Conservation (phyloP, 2,329 filamentous ascomycete genomes). For the Iodosphaeria phyllophila region DNA sequence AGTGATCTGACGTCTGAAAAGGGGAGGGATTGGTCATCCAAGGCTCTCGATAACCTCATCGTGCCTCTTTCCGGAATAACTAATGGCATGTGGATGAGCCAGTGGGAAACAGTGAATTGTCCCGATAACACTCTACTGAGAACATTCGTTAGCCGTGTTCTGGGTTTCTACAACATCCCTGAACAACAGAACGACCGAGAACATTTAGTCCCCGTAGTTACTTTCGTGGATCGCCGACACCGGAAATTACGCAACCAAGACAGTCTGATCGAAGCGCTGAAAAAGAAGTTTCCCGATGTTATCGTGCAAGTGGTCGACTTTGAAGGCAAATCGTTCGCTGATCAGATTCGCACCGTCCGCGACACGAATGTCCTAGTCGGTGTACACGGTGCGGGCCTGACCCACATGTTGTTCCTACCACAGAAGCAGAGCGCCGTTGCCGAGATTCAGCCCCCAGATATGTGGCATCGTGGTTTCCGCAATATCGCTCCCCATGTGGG, state of each 20-base stretch:
- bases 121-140: neutral
- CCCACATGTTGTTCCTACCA: conserved; percentile 21
- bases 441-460: conserved; percentile 19
- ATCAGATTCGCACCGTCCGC: conserved; percentile 16
- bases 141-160: neutral
- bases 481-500: conserved; percentile 20
- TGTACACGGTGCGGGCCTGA: conserved; percentile 23
- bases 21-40: too few species aligned
- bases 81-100: neutral
- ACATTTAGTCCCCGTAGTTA: neutral
- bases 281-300: neutral
- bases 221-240: neutral
- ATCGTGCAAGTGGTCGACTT: conserved; percentile 14
- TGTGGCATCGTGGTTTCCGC: conserved; percentile 19
- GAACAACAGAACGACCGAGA: neutral
- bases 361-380: conserved; percentile 22
- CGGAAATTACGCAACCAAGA: neutral
- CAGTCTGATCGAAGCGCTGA: neutral
- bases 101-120: neutral
- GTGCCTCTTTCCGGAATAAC: neutral
- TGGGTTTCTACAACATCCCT: neutral
- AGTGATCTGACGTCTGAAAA: too few species aligned
- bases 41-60: too few species aligned
- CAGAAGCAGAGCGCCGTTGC: conserved; percentile 15
- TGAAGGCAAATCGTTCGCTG: conserved; percentile 14